Evolutionary conservation across 1,284 basidiomycete species (phyloP), one percentile per base, ranked within the genome.

Genomic region (Leccinum pachyderme): DNA sequence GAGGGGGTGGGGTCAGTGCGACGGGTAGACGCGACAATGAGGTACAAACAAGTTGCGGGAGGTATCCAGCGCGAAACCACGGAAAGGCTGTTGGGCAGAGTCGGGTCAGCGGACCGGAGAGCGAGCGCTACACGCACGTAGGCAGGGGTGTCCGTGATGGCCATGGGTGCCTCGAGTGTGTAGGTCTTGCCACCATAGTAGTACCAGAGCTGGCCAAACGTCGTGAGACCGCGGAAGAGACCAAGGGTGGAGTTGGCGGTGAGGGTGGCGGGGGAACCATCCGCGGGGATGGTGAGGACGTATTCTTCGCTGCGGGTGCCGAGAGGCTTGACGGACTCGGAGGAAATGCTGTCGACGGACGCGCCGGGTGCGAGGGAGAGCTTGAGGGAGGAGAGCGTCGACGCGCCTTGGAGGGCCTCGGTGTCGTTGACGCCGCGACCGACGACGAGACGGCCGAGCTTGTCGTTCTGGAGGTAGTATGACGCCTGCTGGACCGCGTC

Each of bases 61-160:
- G 0, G 89, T 95, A 63, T 97, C 94, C 9, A 97, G 78, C 76
- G 89, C 81, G 51, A 96, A 77, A 2, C 91, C 92, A 25, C 94
- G 84, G 67, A 82, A 91, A 2, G 85, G 82, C 89, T 89, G 56
- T 18, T 46, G 4, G 24, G 24, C 13, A 32, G 7, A 25, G 18
- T 7, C 29, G 31, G 32, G 46, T 63, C 53, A 66, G 56, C n/a
- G 11, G 24, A 29, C 9, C 4, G 29, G 7, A 15, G 6, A 15
- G 28, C 11, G 28, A 13, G 24, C 12, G 52, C 31, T 1, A 31
- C 43, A 74, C 81, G 61, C 64, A 87, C 87, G 67, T 81, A 89
- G 35, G 82, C 83, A 48, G 89, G 87, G 0, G 75, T 67, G 62
- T 91, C 88, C 39, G 75, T 70, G 41, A 91, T 86, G 9, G 73